These are phyloP conservation scores for Effrenium voratum DNA, from an alignment of 73 alveolate genomes.

Conservation along the genomic window DNA sequence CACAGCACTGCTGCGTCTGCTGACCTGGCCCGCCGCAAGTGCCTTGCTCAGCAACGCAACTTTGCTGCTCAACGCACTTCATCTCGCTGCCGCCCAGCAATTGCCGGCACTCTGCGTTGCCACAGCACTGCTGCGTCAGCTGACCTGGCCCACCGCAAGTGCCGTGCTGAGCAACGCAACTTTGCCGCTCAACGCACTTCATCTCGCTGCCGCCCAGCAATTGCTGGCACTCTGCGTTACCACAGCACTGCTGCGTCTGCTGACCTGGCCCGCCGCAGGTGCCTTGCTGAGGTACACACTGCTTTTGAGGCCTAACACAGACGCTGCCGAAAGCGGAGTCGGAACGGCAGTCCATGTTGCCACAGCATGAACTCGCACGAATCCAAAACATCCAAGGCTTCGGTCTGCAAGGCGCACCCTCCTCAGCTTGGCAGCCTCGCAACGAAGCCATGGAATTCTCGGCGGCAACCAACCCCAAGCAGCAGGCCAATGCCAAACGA, in stretches of 20 bases:
- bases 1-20: conserved; percentile 8
- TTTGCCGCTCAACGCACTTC: conserved; percentile 11
- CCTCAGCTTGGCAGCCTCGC: background rate
- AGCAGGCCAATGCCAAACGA: background rate
- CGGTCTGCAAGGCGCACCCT: background rate
- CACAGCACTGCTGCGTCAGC: conserved; percentile 4
- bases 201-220: background rate
- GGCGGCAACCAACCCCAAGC: background rate
- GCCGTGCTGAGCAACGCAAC: background rate
- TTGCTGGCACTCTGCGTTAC: background rate
- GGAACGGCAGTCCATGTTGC: background rate
- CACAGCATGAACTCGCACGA: background rate
- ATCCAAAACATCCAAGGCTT: background rate
- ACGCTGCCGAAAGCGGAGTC: background rate
- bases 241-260: background rate
- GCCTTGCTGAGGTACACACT: background rate
- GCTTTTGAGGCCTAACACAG: background rate
- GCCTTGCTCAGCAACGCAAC: background rate
- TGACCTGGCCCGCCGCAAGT: background rate
- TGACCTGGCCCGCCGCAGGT: background rate
- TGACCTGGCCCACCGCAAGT: background rate
- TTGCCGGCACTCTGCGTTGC: background rate
- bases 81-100: background rate
- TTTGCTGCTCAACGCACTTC: background rate
- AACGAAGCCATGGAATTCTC: background rate